Evolutionary conservation across 768 basidiomycete species (phyloP), one percentile per base, ranked within the genome.

Genomic region (Lentinula sp.): DNA sequence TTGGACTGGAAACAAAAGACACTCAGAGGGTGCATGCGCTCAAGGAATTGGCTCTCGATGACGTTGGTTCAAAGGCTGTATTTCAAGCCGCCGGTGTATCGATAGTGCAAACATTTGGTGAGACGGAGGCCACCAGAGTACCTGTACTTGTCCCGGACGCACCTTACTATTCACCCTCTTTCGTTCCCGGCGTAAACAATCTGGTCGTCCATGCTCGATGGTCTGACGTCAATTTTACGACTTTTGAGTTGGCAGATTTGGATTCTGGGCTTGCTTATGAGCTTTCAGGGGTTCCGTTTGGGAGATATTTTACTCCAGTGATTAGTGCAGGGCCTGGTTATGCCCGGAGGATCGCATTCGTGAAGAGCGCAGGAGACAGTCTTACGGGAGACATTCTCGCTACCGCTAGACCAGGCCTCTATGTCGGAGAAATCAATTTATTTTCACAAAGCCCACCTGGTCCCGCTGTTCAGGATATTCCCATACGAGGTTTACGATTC

Each of bases 151-250:
- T 82, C 55, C 61, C 76, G 7, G 68, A 70, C 4, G 75, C 74
- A 1, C 73, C 85, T 1, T 90, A 91, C 66, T 87, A 86, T 62
- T 88, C 88, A 0, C 88, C 88, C 1, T 77, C 82, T 5, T 88
- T 89, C 67, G 80, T 86, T n/a, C 77, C 75, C 52, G 77, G 78
- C 28, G 67, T 73, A 2, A 70, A 75, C 20, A 71, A 85, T 57
- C 68, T 87, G 18, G 70, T 89, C 16, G 66, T 91, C 12, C 88
- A 90, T 55, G 80, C 81, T 4, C 81, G 85, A 13, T 90, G 88
- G 88, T 88, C 87, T 0, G 80, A 89, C 66, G 72, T 73, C 4
- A 67, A 77, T 59, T 88, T 88, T 68, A 82, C 86, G 3, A 76
- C 81, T 5, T 82, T 91, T 65, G 88, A 91, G 72, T 63, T 91